Conservation (phyloP, 805 yeast genomes). For the Tetrapisispora fleetii region DNA sequence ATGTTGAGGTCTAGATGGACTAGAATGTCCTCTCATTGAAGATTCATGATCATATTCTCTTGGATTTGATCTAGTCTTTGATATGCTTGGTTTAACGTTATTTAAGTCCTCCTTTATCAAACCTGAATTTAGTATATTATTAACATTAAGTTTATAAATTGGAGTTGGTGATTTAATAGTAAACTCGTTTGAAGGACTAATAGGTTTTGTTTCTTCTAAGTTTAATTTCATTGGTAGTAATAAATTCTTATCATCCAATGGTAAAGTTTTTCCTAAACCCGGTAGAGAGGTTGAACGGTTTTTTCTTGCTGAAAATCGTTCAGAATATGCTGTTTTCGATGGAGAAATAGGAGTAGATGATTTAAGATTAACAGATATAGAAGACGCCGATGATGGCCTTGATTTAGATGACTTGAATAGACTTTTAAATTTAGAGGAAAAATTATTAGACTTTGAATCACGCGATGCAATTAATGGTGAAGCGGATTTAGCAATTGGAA, state of each 20-base stretch:
- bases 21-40: neutral
- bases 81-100: neutral
- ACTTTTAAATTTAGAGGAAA: neutral
- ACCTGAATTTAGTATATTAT: neutral
- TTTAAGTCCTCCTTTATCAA: neutral
- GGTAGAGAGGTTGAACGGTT: neutral
- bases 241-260: neutral
- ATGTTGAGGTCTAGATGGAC: neutral
- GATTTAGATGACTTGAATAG: neutral
- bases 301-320: neutral
- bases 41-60: neutral
- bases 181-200: neutral
- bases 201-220: too few species aligned
- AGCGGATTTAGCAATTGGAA: neutral
- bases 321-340: neutral
- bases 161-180: neutral
- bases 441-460: neutral
- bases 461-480: neutral
- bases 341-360: neutral
- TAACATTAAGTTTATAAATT: neutral
- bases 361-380: neutral
- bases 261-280: neutral
- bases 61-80: neutral
- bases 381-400: neutral
- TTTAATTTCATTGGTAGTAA: neutral